Evolutionary conservation across 305 asterid genomes (phyloP), one percentile per base, ranked within the genome.

Genomic region (Fraxinus floribunda): DNA sequence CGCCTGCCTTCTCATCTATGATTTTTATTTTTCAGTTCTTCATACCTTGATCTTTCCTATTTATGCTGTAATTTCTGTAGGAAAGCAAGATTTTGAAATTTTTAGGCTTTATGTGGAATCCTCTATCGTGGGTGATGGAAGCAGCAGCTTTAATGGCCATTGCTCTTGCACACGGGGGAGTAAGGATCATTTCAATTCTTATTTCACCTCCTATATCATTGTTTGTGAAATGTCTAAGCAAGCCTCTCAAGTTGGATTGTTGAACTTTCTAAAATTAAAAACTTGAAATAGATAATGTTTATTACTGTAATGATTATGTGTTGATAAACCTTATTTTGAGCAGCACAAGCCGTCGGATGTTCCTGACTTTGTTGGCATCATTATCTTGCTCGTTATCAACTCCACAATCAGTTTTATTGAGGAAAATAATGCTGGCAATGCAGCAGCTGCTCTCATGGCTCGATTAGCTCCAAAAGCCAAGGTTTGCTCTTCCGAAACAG

Each of bases 361-460:
- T 80, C 91, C 88, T 8, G 94, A 91, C 72, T 91, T 91, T 66
- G 73, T 89, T 78, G 94, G 94, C 39, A 91, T 91, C 80, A 75
- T 88, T 49, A 68, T 82, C 22, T 78, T 91, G 85, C 93, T 91
- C 32, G 26, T 89, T 34, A 85, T 91, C 81, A 91, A 88, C 80
- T 91, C 94, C 55, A 89, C 94, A 2, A 89, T 91, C 79, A 91
- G 94, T 86, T 91, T 89, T 78, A 85, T 89, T 7, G 94, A 91
- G 89, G 93, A 89, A 80, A 91, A 91, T 79, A 89, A 91, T 75
- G 94, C 92, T 82, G 94, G 93, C 78, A 91, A 91, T 87, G 94
- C 94, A 15, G 92, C 94, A 24, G 92, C 93, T 70, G 94, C 93
- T 77, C 94, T 91, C 77, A 89, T 91, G 94, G 93, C 93, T 81